Evolutionary conservation across 345 rosid species (phyloP).

Genomic region (Dimocarpus longan): DNA sequence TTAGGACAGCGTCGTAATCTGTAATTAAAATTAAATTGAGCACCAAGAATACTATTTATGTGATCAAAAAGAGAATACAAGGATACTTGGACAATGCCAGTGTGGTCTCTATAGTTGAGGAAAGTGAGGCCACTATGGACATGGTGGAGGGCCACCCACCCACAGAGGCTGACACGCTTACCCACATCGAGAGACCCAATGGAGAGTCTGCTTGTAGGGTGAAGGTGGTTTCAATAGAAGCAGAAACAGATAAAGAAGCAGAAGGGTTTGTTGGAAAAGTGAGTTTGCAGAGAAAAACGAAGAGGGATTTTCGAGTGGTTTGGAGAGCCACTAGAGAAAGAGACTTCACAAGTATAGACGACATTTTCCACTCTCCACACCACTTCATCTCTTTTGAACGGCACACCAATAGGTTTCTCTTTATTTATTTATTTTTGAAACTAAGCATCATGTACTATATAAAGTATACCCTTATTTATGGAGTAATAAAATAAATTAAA

Average conservation of each 20-base stretch:
- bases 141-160: slow-evolving; percentile 94
- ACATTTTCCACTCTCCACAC: background rate
- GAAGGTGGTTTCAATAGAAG: slow-evolving; percentile 33
- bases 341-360: slow-evolving; percentile 50
- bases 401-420: too few relatives aligned
- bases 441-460: too few relatives aligned
- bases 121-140: slow-evolving; percentile 92
- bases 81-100: slow-evolving; percentile 86
- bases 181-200: slow-evolving; percentile 89
- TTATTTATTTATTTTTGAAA: too few relatives aligned
- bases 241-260: slow-evolving; percentile 29
- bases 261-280: slow-evolving; percentile 17
- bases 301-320: slow-evolving; percentile 33
- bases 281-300: slow-evolving; percentile 36
- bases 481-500: too few relatives aligned
- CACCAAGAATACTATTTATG: too few relatives aligned
- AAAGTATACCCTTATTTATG: too few relatives aligned
- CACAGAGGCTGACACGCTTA: slow-evolving; percentile 80
- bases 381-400: background rate
- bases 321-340: slow-evolving; percentile 30
- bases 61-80: background rate
- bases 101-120: slow-evolving; percentile 90
- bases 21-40: background rate
- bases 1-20: slow-evolving; percentile 81
- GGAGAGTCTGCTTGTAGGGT: slow-evolving; percentile 40